These are phyloP conservation scores for Urtica urens DNA, from an alignment of 306 rosid species.

Conservation along the genomic window DNA sequence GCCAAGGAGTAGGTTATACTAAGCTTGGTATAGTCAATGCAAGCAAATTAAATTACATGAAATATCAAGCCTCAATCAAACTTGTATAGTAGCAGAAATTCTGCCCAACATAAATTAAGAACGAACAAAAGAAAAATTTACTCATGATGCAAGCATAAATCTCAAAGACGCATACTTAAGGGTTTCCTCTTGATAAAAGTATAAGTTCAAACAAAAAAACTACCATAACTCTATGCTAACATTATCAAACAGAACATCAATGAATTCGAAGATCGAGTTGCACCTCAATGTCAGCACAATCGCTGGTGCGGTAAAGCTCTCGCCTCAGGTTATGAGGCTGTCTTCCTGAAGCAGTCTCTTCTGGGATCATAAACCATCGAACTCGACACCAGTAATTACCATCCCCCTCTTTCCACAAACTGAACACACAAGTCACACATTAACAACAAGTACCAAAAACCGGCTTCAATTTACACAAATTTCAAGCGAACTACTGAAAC, in stretches of 20 bases:
- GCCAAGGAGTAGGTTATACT: too few species aligned
- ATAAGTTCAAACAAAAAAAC: not conserved
- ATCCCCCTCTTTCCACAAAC: conserved; percentile 74
- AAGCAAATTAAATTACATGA: too few species aligned
- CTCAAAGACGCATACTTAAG: too few species aligned
- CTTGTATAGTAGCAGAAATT: not conserved
- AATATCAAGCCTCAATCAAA: conserved; percentile 1
- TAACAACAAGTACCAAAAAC: not conserved
- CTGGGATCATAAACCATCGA: conserved; percentile 79
- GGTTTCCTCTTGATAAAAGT: not conserved
- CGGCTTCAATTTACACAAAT: not conserved
- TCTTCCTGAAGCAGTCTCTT: conserved; percentile 79
- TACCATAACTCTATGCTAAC: not conserved
- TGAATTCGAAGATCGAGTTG: conserved; percentile 4
- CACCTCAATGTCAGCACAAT: conserved; percentile 82
- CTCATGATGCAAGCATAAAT: too few species aligned
- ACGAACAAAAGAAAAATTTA: not conserved
- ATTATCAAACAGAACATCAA: conserved; percentile 3
- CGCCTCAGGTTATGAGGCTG: conserved; percentile 81
- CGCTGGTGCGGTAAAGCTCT: conserved; percentile 78
- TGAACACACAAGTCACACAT: conserved; percentile 12
- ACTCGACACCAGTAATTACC: conserved; percentile 62
- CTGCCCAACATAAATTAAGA: not conserved
- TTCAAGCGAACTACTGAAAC: not conserved
- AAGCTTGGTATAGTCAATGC: too few species aligned